Base-by-base conservation (phyloP, 768 basidiomycete genomes). In the Gymnopilus junonius region DNA sequence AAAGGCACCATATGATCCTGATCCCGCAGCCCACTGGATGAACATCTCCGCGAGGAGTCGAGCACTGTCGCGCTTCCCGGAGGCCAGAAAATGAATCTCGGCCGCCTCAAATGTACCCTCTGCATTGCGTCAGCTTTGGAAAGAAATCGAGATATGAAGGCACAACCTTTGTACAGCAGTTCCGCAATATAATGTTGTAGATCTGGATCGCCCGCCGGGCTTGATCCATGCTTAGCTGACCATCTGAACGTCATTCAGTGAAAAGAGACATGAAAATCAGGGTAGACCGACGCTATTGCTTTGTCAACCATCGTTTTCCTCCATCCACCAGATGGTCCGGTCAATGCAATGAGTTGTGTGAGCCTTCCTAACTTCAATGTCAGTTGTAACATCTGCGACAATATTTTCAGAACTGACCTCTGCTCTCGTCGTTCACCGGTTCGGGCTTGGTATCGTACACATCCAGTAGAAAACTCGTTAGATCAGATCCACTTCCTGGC, bases 181-280 rank as follows among this genome's bases (percentile, higher is more conserved):
- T 96, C 91, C 4, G 95, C 97, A 50, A 97, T 77, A 73, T 98
- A 98, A 63, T 94, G 89, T 46, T 95, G 95, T 55, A 99, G 79
- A 60, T 85, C 87, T 32, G 90, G 88, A 79, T 99, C 97, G 17
- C 97, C 97, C 25, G 89, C 87, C 8, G 95, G 93, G 74, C 85
- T 89, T n/a, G 83, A 70, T 7, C 92, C 89, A 67, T 85, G 82
- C 72, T 90, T 92, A 12, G 88, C 83, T 46, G 93, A 89, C 96
- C 97, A 99, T 45, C 95, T 97, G 70, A 55, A 61, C 37, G 58
- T 61, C 46, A 59, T 65, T 75, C 70, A 67, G 62, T 42, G 64
- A 42, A 48, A 58, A 59, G 31, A 55, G 53, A 42, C 14, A n/a
- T 39, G 32, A 35, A 37, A 45, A 60, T 54, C 29, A 45, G 58